These are phyloP conservation scores for Alnus glutinosa DNA, from an alignment of 306 rosid genomes.

Conservation along the genomic window DNA sequence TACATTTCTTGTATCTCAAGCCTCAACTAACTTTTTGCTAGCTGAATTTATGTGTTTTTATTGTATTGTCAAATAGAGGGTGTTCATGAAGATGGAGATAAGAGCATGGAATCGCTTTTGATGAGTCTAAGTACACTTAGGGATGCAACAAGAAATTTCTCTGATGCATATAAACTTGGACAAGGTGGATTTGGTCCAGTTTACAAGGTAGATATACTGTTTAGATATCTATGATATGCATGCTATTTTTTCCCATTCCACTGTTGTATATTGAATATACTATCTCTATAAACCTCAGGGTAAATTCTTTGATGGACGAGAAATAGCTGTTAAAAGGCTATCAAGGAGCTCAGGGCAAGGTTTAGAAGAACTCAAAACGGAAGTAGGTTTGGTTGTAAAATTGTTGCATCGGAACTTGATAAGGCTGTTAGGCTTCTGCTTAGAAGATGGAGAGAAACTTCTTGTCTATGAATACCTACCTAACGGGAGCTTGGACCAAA, in stretches of 20 bases:
- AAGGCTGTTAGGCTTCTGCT: constrained; percentile 33
- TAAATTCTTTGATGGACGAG: constrained; percentile 20
- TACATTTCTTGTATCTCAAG: not conserved
- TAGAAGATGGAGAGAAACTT: constrained; percentile 37
- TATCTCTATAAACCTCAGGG: constrained; percentile 7
- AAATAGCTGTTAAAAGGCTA: constrained; percentile 31
- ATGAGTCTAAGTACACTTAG: constrained; percentile 21
- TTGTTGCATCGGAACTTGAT: constrained; percentile 31
- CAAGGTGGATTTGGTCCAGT: constrained; percentile 38
- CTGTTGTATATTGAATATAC: not conserved
- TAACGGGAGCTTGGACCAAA: constrained; percentile 34
- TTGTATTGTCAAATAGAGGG: not conserved
- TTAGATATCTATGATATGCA: not conserved
- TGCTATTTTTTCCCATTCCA: not conserved
- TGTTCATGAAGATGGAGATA: constrained; percentile 13
- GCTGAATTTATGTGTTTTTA: not conserved
- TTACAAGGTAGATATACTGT: not conserved
- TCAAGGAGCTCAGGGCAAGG: constrained; percentile 27
- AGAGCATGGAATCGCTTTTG: constrained; percentile 3
- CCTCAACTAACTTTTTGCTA: not conserved
- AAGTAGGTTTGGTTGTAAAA: constrained; percentile 27
- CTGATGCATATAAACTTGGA: constrained; percentile 28
- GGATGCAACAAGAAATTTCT: constrained; percentile 36
- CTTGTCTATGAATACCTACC: constrained; percentile 37
- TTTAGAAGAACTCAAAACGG: constrained; percentile 30